Percentiles rank a stretch among this genome's conserved stretches.
Evolutionary conservation across 1,284 basidiomycete genomes (phyloP).

Genomic region (Rhizopogon hawkerae): DNA sequence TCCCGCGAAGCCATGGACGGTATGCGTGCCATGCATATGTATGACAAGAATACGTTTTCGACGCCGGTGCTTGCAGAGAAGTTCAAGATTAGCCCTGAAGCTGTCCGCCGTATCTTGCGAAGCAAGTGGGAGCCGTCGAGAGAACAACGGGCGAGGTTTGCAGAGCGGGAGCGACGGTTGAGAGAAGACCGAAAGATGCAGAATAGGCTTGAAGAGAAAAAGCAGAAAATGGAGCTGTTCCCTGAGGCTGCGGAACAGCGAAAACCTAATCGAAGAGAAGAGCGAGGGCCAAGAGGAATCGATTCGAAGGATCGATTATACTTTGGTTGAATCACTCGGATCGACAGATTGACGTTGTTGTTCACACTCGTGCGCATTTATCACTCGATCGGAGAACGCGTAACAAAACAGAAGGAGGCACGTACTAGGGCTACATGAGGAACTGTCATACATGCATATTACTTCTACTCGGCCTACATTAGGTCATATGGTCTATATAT

Average conservation of each 20-base stretch:
- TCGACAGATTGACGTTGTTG: neutral
- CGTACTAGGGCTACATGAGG: neutral
- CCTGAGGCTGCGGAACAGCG: constrained; percentile 17
- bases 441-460: neutral
- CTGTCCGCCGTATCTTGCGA: constrained; percentile 75
- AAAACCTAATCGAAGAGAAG: constrained; percentile 10
- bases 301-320: constrained; percentile 32
- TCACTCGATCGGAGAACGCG: neutral
- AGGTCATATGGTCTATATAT: neutral
- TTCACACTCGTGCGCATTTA: neutral
- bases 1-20: constrained; percentile 90
- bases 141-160: constrained; percentile 46
- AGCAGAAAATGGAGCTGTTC: constrained; percentile 24
- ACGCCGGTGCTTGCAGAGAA: constrained; percentile 66
- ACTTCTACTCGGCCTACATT: neutral
- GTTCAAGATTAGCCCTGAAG: constrained; percentile 83
- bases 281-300: constrained; percentile 17
- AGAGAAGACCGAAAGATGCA: constrained; percentile 36
- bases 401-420: neutral
- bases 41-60: constrained; percentile 64
- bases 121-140: constrained; percentile 69
- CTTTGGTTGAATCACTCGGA: constrained; percentile 27
- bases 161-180: constrained; percentile 48
- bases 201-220: constrained; percentile 37
- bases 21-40: constrained; percentile 61